These are phyloP conservation scores for Fusarium metavorans DNA, from an alignment of 2,329 filamentous ascomycete species.

Conservation along the genomic window DNA sequence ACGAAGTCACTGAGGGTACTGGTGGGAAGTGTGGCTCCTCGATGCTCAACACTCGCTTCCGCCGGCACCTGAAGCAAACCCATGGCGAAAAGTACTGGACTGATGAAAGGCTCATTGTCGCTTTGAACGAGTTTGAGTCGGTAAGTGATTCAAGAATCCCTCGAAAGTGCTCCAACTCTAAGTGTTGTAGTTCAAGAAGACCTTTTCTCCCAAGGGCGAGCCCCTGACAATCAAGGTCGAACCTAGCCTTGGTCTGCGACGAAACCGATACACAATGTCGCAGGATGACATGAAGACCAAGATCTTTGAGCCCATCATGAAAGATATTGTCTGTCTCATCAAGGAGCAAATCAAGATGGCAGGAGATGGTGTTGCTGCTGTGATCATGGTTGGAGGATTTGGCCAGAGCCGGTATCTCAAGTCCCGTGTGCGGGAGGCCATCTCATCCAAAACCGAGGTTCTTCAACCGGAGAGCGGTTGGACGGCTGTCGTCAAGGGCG, in stretches of 20 bases:
- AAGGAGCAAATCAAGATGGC: conserved; percentile 55
- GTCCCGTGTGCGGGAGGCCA: conserved; percentile 52
- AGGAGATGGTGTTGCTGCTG: conserved; percentile 50
- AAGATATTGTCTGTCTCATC: conserved; percentile 56
- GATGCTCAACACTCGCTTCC: conserved; percentile 62
- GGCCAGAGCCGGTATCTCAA: conserved; percentile 60
- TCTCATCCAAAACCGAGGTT: conserved; percentile 54
- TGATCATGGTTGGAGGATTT: conserved; percentile 63
- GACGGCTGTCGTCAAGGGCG: conserved; percentile 64
- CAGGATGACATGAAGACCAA: conserved; percentile 74
- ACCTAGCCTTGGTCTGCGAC: conserved; percentile 48
- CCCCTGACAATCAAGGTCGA: conserved; percentile 52
- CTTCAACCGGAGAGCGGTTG: conserved; percentile 63
- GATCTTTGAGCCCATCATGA: conserved; percentile 59
- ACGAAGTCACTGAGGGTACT: conserved; percentile 61
- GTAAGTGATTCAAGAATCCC: conserved; percentile 56
- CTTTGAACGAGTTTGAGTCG: conserved; percentile 58
- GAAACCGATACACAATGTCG: conserved; percentile 49
- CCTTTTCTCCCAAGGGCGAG: conserved; percentile 52
- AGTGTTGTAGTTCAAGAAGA: conserved; percentile 52
- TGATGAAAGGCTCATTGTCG: conserved; percentile 55
- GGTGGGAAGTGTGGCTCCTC: conserved; percentile 64
- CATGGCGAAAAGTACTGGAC: conserved; percentile 58
- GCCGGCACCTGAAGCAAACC: conserved; percentile 56
- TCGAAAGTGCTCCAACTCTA: conserved; percentile 8